Base-by-base conservation (phyloP, 495 filamentous ascomycete species). In the Acidiella bohemica region DNA sequence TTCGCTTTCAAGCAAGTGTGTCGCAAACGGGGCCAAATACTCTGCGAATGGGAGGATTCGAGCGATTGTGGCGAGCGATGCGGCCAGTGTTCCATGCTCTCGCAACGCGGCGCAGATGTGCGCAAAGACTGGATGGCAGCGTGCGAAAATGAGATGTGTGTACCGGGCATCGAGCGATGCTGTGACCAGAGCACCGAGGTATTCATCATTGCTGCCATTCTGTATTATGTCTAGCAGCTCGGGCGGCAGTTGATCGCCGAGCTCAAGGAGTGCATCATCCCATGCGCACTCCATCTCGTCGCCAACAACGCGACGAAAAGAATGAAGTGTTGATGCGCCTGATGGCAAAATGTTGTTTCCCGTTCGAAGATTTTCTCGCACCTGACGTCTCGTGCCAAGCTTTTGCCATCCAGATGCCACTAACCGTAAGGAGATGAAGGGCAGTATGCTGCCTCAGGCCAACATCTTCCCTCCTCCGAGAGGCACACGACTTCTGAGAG, bases 71-170 rank as follows among this genome's bases (percentile, higher is more conserved):
- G 78, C 68, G 53, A 92, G 61, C 32, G 80, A 63, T 33, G 75
- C 64, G 22, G 57, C 53, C 29, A 61, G 46, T 35, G 66, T 55
- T 25, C 66, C 60, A 11, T 61, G 58, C 33, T 50, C 52, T 28
- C 81, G 59, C 81, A 84, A 90, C 64, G 76, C 66, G 44, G 83
- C 75, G 58, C 79, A 84, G 32, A 85, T 59, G 55, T 95, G 84
- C 46, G 83, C 72, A 50, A 88, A 80, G 33, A 84, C 57, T 34
- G 63, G 61, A 58, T 82, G 72, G 55, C 84, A 82, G 43, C 74
- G 63, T 44, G 66, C 61, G 51, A 87, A 87, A 52, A 93, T 65
- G 13, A 57, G 57, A 45, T 80, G 67, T 38, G 83, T 86, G 46
- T 69, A 64, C 38, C 63, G 56, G 32, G 81, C 66, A 44, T 76